phyloP scores from a whole-genome alignment of 1,284 basidiomycete species.

The Stygiomarasmius scandens region DNA sequence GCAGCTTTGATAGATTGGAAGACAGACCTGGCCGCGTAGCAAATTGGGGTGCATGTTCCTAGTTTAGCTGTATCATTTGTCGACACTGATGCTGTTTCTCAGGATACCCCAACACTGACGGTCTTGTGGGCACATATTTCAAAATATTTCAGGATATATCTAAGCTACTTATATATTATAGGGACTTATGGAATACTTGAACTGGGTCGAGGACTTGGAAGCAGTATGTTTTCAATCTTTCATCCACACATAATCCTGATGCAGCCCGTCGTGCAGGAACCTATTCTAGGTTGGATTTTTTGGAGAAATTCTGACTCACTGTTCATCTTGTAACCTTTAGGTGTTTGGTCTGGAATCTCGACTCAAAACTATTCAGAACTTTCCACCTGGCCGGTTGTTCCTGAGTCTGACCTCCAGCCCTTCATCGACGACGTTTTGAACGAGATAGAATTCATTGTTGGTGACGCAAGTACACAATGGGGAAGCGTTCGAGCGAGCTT shows the following conservation, averaged over 20 bases:
- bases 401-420: constrained; percentile 36
- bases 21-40: constrained; percentile 37
- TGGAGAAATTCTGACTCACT: neutral
- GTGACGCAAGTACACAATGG: constrained; percentile 34
- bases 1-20: constrained; percentile 23
- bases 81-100: neutral
- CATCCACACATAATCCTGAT: constrained; percentile 17
- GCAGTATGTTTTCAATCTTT: constrained; percentile 21
- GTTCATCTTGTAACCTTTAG: constrained; percentile 20
- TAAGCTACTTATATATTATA: constrained; percentile 15
- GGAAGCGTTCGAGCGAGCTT: constrained; percentile 38
- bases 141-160: neutral
- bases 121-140: constrained; percentile 30
- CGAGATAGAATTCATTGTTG: constrained; percentile 41
- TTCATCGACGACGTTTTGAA: constrained; percentile 39
- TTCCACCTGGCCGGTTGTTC: constrained; percentile 35
- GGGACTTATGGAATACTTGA: constrained; percentile 44
- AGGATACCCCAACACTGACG: constrained; percentile 42
- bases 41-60: constrained; percentile 34
- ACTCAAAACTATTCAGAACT: constrained; percentile 35
- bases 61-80: neutral
- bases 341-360: constrained; percentile 39
- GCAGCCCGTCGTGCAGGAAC: constrained; percentile 23
- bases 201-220: constrained; percentile 41
- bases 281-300: constrained; percentile 26